These are phyloP conservation scores for Vicia villosa DNA, from an alignment of 306 rosid genomes.

Conservation along the genomic window DNA sequence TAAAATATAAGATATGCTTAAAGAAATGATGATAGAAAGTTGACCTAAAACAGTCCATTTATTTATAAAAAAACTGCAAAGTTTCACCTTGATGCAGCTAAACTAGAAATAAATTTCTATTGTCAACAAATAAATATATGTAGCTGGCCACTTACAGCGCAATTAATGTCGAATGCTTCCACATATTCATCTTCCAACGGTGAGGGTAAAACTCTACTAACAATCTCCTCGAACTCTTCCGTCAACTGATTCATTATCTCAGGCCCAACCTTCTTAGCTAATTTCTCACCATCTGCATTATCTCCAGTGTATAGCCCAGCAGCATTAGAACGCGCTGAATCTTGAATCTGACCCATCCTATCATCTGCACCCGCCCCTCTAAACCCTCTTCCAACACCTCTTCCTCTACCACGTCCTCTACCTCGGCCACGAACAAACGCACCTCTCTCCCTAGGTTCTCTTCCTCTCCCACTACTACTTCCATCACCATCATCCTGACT, in stretches of 20 bases:
- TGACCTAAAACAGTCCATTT: not conserved
- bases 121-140: constrained; percentile 20
- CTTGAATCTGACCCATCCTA: constrained; percentile 28
- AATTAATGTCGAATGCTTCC: constrained; percentile 55
- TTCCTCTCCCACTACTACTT: constrained; percentile 35
- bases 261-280: constrained; percentile 73
- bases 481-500: constrained; percentile 48
- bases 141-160: constrained; percentile 52
- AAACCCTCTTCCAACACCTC: constrained; percentile 39
- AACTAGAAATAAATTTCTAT: constrained; percentile 25
- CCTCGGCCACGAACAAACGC: constrained; percentile 26
- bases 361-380: constrained; percentile 33
- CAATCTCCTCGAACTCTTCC: constrained; percentile 69
- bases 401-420: constrained; percentile 34
- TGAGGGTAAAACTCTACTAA: constrained; percentile 56
- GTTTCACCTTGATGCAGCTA: constrained; percentile 7
- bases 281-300: constrained; percentile 72
- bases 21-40: constrained; percentile 7
- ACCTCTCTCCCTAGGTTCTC: constrained; percentile 45
- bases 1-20: constrained; percentile 17
- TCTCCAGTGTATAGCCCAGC: constrained; percentile 60
- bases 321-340: constrained; percentile 35
- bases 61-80: constrained; percentile 4
- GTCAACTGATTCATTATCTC: constrained; percentile 63
- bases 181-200: constrained; percentile 61